Conservation (phyloP, 2,329 filamentous ascomycete genomes). For the Pseudogymnoascus sp. region DNA sequence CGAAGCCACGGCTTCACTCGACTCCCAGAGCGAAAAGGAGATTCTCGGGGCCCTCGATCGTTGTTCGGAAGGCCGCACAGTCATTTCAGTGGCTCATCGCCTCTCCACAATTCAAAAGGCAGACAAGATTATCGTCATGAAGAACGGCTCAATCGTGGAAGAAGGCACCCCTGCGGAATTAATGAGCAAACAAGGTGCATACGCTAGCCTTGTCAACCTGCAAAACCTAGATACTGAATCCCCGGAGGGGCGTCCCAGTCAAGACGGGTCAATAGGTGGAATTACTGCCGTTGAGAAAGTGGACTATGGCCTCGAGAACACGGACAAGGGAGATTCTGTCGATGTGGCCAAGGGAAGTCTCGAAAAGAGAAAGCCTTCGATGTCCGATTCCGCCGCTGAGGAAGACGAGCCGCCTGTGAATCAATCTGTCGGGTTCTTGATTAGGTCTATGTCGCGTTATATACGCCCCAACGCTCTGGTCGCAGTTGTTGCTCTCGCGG, state of each 20-base stretch:
- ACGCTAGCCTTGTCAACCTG: constrained; percentile 33
- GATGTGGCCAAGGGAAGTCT: constrained; percentile 5
- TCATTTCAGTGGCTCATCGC: constrained; percentile 87
- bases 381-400: neutral
- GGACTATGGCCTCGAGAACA: neutral
- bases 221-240: constrained; percentile 24
- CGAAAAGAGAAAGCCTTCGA: neutral
- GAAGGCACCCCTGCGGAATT: constrained; percentile 69
- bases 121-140: constrained; percentile 89
- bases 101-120: constrained; percentile 92
- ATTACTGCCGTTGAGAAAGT: constrained; percentile 10
- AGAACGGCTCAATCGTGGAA: constrained; percentile 78
- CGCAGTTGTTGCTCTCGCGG: constrained; percentile 37
- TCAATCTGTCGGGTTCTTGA: constrained; percentile 14
- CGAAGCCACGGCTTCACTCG: constrained; percentile 89
- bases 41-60: constrained; percentile 56
- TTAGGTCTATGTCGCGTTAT: constrained; percentile 11
- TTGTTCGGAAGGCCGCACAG: constrained; percentile 77
- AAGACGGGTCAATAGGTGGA: constrained; percentile 12
- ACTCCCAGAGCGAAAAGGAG: constrained; percentile 88
- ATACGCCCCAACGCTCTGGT: constrained; percentile 11
- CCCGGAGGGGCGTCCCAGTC: constrained; percentile 15
- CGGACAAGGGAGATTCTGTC: neutral
- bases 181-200: constrained; percentile 51
- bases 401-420: constrained; percentile 13